Conservation (phyloP, 2,329 filamentous ascomycete genomes). For the Orbilia ellipsospora region DNA sequence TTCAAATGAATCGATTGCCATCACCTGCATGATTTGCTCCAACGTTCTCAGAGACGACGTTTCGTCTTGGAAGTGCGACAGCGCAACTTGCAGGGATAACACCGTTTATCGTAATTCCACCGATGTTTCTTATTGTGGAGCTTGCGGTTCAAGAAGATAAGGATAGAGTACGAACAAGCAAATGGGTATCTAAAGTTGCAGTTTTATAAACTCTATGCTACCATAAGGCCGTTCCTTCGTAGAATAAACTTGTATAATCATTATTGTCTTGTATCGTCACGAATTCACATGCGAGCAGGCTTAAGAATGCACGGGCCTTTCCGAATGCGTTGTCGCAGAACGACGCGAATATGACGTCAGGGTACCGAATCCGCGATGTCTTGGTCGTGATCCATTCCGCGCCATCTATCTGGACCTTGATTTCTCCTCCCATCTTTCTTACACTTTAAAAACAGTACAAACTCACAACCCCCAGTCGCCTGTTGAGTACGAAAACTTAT, state of each 20-base stretch:
- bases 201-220: not conserved
- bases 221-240: not conserved
- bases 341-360: conserved; percentile 24
- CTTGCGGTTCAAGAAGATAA: conserved; percentile 23
- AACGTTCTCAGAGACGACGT: conserved; percentile 65
- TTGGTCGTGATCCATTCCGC: not conserved
- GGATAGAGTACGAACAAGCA: not conserved
- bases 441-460: no score
- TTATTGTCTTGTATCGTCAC: no score
- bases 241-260: no score
- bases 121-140: conserved; percentile 51
- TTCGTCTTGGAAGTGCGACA: conserved; percentile 57
- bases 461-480: not conserved
- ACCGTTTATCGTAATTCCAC: conserved; percentile 55
- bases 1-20: conserved; percentile 67
- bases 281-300: no score
- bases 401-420: no score
- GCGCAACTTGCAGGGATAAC: conserved; percentile 32
- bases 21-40: conserved; percentile 76
- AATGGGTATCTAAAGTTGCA: no score
- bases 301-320: not conserved
- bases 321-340: conserved; percentile 9
- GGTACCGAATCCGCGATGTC: conserved; percentile 13
- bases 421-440: no score
- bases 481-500: not conserved